Percentiles rank a stretch among this genome's conserved stretches.
Conservation (phyloP, 2,329 filamentous ascomycete genomes). For the Hypoxylon sp. region DNA sequence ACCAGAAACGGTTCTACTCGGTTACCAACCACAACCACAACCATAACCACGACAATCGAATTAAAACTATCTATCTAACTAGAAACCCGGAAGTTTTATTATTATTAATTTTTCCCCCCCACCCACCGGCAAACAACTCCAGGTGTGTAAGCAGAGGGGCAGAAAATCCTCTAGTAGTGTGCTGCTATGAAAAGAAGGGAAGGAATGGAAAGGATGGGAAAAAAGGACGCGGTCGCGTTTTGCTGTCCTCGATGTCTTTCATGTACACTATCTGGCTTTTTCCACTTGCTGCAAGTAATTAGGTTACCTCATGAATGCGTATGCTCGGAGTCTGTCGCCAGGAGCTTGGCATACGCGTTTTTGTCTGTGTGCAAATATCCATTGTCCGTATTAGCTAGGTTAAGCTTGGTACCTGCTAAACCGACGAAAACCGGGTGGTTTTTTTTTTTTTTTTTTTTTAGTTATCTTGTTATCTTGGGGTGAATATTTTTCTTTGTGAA, state of each 20-base stretch:
- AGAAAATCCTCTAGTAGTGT: conserved; percentile 1
- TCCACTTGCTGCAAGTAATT: conserved; percentile 7
- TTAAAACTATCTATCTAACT: conserved; percentile 3
- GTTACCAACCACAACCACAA: background rate
- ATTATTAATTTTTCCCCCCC: conserved; percentile 5
- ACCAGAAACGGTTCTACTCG: conserved; percentile 43
- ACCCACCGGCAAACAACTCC: conserved; percentile 5
- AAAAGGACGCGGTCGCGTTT: conserved; percentile 19
- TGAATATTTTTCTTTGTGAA: background rate
- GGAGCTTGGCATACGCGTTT: background rate
- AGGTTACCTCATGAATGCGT: background rate
- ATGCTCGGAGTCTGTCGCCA: background rate
- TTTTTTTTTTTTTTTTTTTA: background rate
- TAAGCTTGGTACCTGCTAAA: background rate
- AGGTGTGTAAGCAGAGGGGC: background rate
- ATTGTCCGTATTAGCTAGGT: conserved; percentile 2
- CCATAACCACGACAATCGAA: conserved; percentile 1
- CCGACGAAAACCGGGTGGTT: background rate
- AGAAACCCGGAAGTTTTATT: conserved; percentile 13
- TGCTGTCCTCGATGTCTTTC: conserved; percentile 25
- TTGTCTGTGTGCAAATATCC: background rate
- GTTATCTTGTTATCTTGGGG: background rate
- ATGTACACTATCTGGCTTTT: conserved; percentile 32
- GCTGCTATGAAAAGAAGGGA: background rate
- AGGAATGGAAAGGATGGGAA: conserved; percentile 3